phyloP scores from a whole-genome alignment of 495 filamentous ascomycete genomes.

The Platismatia glauca region DNA sequence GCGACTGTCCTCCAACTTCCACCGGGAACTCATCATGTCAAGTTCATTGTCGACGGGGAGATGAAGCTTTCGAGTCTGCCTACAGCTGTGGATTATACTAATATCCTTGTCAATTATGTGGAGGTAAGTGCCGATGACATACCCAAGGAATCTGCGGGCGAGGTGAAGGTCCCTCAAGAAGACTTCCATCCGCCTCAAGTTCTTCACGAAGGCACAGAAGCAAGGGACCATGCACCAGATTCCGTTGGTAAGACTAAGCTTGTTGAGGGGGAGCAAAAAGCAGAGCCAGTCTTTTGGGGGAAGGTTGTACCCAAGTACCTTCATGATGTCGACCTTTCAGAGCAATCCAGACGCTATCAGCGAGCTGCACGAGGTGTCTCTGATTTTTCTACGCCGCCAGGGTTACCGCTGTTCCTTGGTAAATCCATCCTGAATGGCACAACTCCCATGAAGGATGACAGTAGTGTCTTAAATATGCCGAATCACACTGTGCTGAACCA shows the following conservation, averaged over 20 bases:
- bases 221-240: conserved; percentile 29
- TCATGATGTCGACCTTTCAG: conserved; percentile 71
- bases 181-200: conserved; percentile 40
- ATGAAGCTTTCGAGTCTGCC: conserved; percentile 85
- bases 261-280: conserved; percentile 40
- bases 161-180: conserved; percentile 28
- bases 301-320: conserved; percentile 74
- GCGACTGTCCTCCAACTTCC: conserved; percentile 69
- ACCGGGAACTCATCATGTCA: conserved; percentile 91
- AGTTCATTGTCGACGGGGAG: conserved; percentile 88
- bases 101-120: conserved; percentile 94
- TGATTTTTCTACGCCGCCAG: conserved; percentile 72
- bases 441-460: conserved; percentile 91
- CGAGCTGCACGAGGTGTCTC: conserved; percentile 61
- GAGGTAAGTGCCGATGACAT: conserved; percentile 78
- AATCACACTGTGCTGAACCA: conserved; percentile 97
- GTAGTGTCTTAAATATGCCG: conserved; percentile 88
- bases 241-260: conserved; percentile 35
- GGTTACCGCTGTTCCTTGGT: conserved; percentile 80
- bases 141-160: conserved; percentile 31
- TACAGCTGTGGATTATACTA: conserved; percentile 93
- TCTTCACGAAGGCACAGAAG: conserved; percentile 32
- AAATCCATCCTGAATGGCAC: conserved; percentile 90
- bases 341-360: conserved; percentile 61
- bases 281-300: conserved; percentile 29